Conservation (phyloP, 106 monocot genomes). For the Narthecium ossifragum region DNA sequence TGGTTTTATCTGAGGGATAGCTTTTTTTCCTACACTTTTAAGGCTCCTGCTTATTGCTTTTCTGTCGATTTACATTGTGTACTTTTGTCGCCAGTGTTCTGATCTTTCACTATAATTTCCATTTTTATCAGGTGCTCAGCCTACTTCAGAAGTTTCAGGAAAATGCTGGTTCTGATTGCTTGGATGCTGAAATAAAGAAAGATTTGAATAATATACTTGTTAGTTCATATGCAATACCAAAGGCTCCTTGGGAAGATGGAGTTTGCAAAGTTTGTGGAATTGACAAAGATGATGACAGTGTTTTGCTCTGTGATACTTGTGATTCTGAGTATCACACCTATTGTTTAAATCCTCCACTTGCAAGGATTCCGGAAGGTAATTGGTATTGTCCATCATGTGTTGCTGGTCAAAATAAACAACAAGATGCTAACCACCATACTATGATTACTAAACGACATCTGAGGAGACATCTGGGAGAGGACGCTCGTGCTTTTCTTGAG, state of each 20-base stretch:
- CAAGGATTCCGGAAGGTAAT: conserved; percentile 83
- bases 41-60: no score
- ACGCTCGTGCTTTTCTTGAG: conserved; percentile 35
- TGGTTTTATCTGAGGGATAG: no score
- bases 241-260: conserved; percentile 99
- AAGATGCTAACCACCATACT: conserved; percentile 16
- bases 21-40: no score
- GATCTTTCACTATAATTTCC: no score
- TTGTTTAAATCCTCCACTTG: conserved; percentile 83
- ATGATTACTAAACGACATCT: conserved; percentile 16
- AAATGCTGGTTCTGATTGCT: conserved; percentile 13
- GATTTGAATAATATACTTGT: conserved; percentile 40
- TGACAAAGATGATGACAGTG: conserved; percentile 94
- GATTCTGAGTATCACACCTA: conserved; percentile 99
- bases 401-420: conserved; percentile 25
- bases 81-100: not conserved
- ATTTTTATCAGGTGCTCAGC: conserved; percentile 49
- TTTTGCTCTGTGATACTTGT: conserved; percentile 92
- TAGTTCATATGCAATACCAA: conserved; percentile 50
- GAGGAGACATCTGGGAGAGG: conserved; percentile 37
- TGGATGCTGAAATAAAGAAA: conserved; percentile 26
- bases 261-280: conserved; percentile 99
- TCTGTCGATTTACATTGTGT: no score
- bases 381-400: conserved; percentile 97
- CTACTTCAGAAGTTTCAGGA: conserved; percentile 33